Conservation (phyloP, 1,139 yeast genomes). For the Hyphopichia fennica region DNA sequence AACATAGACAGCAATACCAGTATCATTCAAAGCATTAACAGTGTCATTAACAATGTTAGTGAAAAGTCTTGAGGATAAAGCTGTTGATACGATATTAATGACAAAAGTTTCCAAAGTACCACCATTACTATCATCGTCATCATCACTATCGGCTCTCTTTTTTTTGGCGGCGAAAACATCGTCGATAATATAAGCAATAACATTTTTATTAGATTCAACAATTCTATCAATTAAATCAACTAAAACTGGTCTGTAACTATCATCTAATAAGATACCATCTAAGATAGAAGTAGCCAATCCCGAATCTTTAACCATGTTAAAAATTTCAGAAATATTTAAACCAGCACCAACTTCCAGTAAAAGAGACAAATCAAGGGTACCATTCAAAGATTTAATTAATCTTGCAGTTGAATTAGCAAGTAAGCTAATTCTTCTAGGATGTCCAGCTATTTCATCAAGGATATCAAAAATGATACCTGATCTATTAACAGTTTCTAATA, state of each 20-base stretch:
- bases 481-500: conserved; percentile 29
- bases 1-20: conserved; percentile 42
- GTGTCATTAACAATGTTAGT: conserved; percentile 25
- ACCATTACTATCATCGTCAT: conserved; percentile 7
- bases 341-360: conserved; percentile 12
- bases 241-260: conserved; percentile 32
- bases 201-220: conserved; percentile 30
- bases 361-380: conserved; percentile 5
- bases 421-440: conserved; percentile 26
- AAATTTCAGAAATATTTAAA: conserved; percentile 25
- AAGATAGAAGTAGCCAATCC: conserved; percentile 36
- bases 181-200: conserved; percentile 25
- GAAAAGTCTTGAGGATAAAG: conserved; percentile 31
- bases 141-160: conserved; percentile 19
- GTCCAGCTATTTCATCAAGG: conserved; percentile 37
- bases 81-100: conserved; percentile 28
- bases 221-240: conserved; percentile 35
- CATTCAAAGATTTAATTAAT: conserved; percentile 9
- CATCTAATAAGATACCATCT: conserved; percentile 40
- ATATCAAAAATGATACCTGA: conserved; percentile 39
- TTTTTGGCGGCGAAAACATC: conserved; percentile 15
- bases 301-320: conserved; percentile 25
- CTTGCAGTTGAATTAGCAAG: conserved; percentile 32
- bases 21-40: conserved; percentile 41
- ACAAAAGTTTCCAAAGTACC: conserved; percentile 30